A percentile compares a stretch with the other conserved stretches of the same genome.
These are phyloP conservation scores for Nowakowskiella sp. DNA, from an alignment of 192 early-diverging fungal species.

Conservation along the genomic window DNA sequence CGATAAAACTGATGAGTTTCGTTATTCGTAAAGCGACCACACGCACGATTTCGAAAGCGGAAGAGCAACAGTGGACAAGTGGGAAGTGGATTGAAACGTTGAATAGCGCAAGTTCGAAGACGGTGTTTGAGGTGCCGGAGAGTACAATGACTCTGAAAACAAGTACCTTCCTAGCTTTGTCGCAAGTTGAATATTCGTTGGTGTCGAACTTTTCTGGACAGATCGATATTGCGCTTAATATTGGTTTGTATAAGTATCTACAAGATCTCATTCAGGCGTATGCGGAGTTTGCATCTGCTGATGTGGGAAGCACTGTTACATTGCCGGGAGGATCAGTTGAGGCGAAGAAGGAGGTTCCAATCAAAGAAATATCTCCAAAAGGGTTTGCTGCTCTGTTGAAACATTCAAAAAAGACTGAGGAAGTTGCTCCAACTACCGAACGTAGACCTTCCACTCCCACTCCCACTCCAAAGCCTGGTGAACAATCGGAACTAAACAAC, in stretches of 20 bases:
- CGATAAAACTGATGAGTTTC: conserved; percentile 15
- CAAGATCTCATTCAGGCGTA: conserved; percentile 33
- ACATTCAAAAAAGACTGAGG: conserved; percentile 2
- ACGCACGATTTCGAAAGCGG: conserved; percentile 30
- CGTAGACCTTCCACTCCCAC: conserved; percentile 1
- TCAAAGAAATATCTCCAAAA: neutral
- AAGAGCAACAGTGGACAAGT: conserved; percentile 39
- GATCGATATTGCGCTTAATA: conserved; percentile 43
- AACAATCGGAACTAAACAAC: neutral
- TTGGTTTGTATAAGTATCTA: conserved; percentile 41
- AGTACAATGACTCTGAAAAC: neutral
- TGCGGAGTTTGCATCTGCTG: conserved; percentile 12
- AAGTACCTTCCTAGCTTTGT: neutral
- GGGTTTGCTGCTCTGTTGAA: neutral
- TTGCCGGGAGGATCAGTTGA: no score
- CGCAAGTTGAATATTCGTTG: conserved; percentile 28
- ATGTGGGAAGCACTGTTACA: neutral
- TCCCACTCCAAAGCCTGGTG: neutral
- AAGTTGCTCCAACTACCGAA: neutral
- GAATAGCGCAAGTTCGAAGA: conserved; percentile 28
- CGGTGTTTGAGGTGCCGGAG: conserved; percentile 28
- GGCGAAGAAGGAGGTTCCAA: no score
- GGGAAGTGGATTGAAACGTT: conserved; percentile 38
- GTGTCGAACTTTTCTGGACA: conserved; percentile 32
- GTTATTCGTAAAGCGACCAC: conserved; percentile 31